Base-by-base conservation (phyloP, 129 eudicot species). In the Logfia minima region DNA sequence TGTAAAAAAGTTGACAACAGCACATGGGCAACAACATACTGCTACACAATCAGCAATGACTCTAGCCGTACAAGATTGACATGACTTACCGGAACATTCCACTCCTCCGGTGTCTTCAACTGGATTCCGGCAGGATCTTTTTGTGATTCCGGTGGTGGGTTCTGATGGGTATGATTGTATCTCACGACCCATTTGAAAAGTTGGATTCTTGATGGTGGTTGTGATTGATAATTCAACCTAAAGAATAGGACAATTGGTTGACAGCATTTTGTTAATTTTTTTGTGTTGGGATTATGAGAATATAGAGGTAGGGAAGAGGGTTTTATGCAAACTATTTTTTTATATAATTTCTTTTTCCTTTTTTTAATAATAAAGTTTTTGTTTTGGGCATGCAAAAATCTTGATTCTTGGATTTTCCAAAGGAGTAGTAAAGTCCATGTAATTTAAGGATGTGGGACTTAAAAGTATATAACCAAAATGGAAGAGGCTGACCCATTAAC, bases 31-130 rank as follows among this genome's bases (percentile, higher is more conserved):
- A 77, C 93, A 90, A 74, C 92, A 86, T 18, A 90, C 64, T 2
- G 96, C 96, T 18, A 90, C 89, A 26, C 93, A 90, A 43, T 90
- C 96, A 4, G 96, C 98, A 53, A 92, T 82, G 80, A 82, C 62
- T 8, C 87, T 84, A 19, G 81, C 98, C 3, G 92, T 82, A 82
- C 95, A 93, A 17, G 95, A 88, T 55, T 69, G 78, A 56, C 98
- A 93, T 7, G 93, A 86, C 80, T 83, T 84, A 31, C 95, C 94
- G 22, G 87, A 82, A 71, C 96, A 85, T 55, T 82, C 75, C 37
- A 76, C 83, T 18, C 45, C 83, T 41, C 81, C 83, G 72, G 19
- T 78, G 39, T 74, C 82, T 34, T 86, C 89, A 63, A 10, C 51
- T 26, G 31, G 65, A 21, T 23, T 66, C 60, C 70, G 23, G 51